phyloP scores from a whole-genome alignment of 1,139 yeast genomes.

The Arxiozyma heterogenica region DNA sequence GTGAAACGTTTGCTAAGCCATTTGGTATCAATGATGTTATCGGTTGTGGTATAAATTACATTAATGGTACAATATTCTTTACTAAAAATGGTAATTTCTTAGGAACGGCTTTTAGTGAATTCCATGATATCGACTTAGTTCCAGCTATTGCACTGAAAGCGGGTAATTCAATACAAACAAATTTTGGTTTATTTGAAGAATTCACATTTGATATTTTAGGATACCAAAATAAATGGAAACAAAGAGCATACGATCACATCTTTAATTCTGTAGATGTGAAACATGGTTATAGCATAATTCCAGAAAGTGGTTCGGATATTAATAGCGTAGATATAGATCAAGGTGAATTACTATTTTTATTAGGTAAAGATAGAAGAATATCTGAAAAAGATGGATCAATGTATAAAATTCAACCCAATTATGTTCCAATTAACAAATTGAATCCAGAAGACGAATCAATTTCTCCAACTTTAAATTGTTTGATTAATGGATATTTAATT shows the following conservation, averaged over 20 bases:
- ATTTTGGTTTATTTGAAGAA: conserved; percentile 54
- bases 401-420: conserved; percentile 18
- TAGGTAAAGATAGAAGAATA: conserved; percentile 17
- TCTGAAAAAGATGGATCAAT: conserved; percentile 16
- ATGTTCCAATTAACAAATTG: conserved; percentile 20
- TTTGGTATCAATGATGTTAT: conserved; percentile 54
- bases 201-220: conserved; percentile 66
- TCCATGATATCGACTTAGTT: conserved; percentile 32
- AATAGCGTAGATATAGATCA: background rate
- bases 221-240: conserved; percentile 45
- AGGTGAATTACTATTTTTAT: conserved; percentile 8
- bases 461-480: conserved; percentile 40
- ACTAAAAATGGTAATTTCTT: conserved; percentile 72
- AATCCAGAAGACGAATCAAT: conserved; percentile 31
- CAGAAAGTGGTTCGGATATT: conserved; percentile 1
- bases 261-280: conserved; percentile 10
- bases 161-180: conserved; percentile 48
- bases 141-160: conserved; percentile 46
- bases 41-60: conserved; percentile 79
- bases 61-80: conserved; percentile 54
- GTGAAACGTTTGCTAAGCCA: conserved; percentile 36
- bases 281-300: background rate
- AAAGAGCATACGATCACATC: conserved; percentile 25
- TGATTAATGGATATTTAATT: conserved; percentile 60
- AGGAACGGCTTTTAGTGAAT: conserved; percentile 44